Evolutionary conservation across 2,329 filamentous ascomycete genomes (phyloP), one percentile per base, ranked within the genome.

Genomic region (Madurella mycetomatis): DNA sequence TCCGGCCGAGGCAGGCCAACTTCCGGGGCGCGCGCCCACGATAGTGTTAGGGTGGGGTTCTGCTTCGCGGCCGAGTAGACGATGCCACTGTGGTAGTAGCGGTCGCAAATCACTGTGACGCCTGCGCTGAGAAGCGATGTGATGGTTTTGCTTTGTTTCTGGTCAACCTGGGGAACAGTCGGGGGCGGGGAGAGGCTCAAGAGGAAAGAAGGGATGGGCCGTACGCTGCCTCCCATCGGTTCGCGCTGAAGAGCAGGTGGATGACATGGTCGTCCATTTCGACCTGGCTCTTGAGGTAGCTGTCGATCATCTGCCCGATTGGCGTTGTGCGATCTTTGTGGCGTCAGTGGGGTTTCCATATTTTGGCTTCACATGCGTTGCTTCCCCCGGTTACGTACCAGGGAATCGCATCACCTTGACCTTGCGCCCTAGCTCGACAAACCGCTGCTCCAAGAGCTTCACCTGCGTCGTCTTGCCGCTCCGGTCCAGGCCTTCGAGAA

Each of bases 401-500:
- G 81, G 81, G 64, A 84, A 84, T 42, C 80, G 70, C 76, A 83
- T 77, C 32, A 77, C 71, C 68, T 76, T 73, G 45, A 81, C 79
- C 42, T 71, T 70, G 54, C 69, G 67, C 5, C 79, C 79, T 51
- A 72, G 70, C 62, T 77, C 74, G 7, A 75, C 69, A 54, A 82
- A 76, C 18, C 75, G 67, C 70, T 80, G 70, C 70, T 80, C 77
- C 48, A 96, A 75, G 44, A 84, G 73, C 64, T 85, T 80, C 62
- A 90, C 92, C 79, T 96, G 92, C 34, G 91, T 95, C 18, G 90
- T 92, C 78, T 96, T 96, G 53, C 92, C 92, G 42, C 91, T 90
- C 60, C 90, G 84, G 66, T 96, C 92, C 58, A 96, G 78, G 2
- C 92, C 92, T 74, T 96, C 92, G 53, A 96, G 83, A 4, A 92